phyloP scores from a whole-genome alignment of 2,329 filamentous ascomycete genomes.

The Biscogniauxia sp. region DNA sequence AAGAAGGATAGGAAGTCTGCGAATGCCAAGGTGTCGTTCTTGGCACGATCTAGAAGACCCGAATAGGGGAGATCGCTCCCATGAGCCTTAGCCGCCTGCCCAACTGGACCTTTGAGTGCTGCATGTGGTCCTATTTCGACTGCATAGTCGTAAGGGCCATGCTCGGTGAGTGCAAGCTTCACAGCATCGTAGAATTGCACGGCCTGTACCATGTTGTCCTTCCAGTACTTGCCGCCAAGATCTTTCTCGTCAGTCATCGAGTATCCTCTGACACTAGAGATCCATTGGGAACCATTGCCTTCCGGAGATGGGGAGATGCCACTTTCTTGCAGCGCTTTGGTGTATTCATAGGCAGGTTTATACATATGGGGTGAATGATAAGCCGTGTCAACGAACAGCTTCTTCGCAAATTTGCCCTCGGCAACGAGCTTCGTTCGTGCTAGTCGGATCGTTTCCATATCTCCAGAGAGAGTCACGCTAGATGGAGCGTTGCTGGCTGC shows the following conservation, averaged over 20 bases:
- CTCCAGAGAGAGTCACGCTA: conserved; percentile 31
- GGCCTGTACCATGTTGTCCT: conserved; percentile 39
- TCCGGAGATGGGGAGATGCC: conserved; percentile 24
- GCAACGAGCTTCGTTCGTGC: conserved; percentile 19
- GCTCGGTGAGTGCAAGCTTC: conserved; percentile 18
- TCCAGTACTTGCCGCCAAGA: conserved; percentile 36
- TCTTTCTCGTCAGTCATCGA: conserved; percentile 15
- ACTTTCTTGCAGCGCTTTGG: conserved; percentile 28
- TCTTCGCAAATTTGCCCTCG: conserved; percentile 32
- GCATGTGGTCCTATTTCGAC: conserved; percentile 33
- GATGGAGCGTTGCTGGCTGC: conserved; percentile 30
- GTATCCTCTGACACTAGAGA: conserved; percentile 40
- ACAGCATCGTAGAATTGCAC: conserved; percentile 40
- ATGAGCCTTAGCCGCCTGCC: conserved; percentile 21
- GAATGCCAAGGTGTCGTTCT: conserved; percentile 23
- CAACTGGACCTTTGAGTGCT: conserved; percentile 27
- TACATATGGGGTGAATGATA: conserved; percentile 52
- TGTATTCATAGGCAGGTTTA: conserved; percentile 33
- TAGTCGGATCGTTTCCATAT: conserved; percentile 20
- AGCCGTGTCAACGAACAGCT: conserved; percentile 43
- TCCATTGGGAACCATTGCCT: conserved; percentile 33
- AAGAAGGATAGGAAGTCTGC: conserved; percentile 27
- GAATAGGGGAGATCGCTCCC: conserved; percentile 21
- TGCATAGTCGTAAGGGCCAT: conserved; percentile 26
- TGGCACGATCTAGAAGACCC: conserved; percentile 20